Percentiles rank a stretch among this genome's conserved stretches.
Evolutionary conservation across 257 asterid species (phyloP).

Genomic region (Thymus quinquecostatus): DNA sequence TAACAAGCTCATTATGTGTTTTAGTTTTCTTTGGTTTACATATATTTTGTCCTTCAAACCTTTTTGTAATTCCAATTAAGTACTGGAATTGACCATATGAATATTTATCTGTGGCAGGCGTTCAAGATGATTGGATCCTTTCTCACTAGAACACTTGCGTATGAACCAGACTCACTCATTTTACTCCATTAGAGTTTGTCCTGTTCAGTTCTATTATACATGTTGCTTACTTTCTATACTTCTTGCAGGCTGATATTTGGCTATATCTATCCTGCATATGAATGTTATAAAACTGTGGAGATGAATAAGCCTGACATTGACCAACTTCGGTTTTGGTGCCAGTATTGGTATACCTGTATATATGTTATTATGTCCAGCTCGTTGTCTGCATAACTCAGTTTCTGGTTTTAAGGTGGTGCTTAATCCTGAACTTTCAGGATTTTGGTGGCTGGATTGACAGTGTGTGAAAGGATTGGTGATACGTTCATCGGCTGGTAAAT

Average conservation of each 20-base stretch:
- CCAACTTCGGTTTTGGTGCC: conserved; percentile 97
- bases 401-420: conserved; percentile 23
- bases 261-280: conserved; percentile 92
- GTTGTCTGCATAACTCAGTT: conserved; percentile 18
- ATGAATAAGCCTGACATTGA: conserved; percentile 87
- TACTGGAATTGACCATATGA: conserved; percentile 14
- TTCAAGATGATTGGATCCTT: conserved; percentile 89
- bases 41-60: not conserved
- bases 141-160: conserved; percentile 83
- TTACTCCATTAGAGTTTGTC: not conserved
- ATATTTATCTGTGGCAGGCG: conserved; percentile 46
- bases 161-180: conserved; percentile 34
- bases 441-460: conserved; percentile 83
- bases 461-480: conserved; percentile 89
- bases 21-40: not conserved
- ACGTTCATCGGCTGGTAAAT: conserved; percentile 83
- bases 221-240: conserved; percentile 27
- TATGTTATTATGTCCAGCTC: not conserved
- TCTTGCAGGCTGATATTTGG: conserved; percentile 81
- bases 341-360: conserved; percentile 63
- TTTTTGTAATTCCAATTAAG: not conserved
- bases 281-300: conserved; percentile 86
- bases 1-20: not conserved
- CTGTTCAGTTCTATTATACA: conserved; percentile 14
- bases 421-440: conserved; percentile 57